A percentile compares a stretch with the other conserved stretches of the same genome.
phyloP scores from a whole-genome alignment of 805 yeast species.

The Candida ovalis region DNA sequence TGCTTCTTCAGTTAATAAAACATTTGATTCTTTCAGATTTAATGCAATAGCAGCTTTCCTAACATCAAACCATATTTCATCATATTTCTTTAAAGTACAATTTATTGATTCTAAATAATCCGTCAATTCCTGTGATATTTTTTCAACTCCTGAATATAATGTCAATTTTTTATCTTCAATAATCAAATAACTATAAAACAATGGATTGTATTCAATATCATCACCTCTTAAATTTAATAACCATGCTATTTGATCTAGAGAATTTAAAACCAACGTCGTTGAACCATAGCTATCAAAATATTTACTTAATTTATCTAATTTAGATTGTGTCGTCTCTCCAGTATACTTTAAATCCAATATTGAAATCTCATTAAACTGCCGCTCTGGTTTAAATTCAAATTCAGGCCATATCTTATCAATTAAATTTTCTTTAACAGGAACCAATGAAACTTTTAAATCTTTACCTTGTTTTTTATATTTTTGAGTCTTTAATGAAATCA shows the following conservation, averaged over 20 bases:
- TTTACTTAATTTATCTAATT: conserved; percentile 45
- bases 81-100: conserved; percentile 42
- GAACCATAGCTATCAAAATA: conserved; percentile 32
- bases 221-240: conserved; percentile 68
- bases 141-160: conserved; percentile 40
- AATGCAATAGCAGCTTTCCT: conserved; percentile 32
- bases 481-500: conserved; percentile 27
- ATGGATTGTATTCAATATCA: conserved; percentile 54
- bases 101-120: conserved; percentile 39
- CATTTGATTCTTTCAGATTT: conserved; percentile 21
- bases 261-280: conserved; percentile 35
- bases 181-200: conserved; percentile 48
- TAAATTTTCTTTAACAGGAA: conserved; percentile 45
- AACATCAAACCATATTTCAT: conserved; percentile 42
- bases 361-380: conserved; percentile 48
- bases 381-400: conserved; percentile 59
- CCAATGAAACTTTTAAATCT: conserved; percentile 34
- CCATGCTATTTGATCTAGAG: conserved; percentile 90
- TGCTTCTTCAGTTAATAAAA: conserved; percentile 52
- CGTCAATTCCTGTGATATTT: conserved; percentile 35
- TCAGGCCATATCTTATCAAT: conserved; percentile 46
- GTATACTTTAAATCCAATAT: conserved; percentile 50
- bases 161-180: conserved; percentile 38
- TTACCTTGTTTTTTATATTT: conserved; percentile 24
- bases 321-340: conserved; percentile 61